Evolutionary conservation across 805 yeast genomes (phyloP).

Genomic region (Barnettozyma populi): DNA sequence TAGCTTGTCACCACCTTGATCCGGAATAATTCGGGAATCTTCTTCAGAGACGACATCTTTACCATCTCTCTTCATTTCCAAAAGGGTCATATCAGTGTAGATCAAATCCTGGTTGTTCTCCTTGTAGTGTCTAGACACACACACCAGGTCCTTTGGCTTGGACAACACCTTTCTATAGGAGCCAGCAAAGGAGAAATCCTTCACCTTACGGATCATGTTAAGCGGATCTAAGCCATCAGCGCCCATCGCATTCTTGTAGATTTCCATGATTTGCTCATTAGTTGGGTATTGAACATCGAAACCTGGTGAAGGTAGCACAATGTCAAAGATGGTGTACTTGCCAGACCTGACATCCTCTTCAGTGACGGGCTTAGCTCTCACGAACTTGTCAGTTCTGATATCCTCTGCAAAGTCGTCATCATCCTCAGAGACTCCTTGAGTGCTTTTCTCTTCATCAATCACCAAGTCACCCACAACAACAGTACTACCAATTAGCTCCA

Average conservation of each 20-base stretch:
- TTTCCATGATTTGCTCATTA: conserved; percentile 50
- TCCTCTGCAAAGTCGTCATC: conserved; percentile 69
- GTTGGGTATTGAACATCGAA: conserved; percentile 84
- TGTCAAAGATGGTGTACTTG: conserved; percentile 65
- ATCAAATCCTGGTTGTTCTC: conserved; percentile 67
- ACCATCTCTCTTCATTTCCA: conserved; percentile 28
- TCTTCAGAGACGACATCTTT: conserved; percentile 12
- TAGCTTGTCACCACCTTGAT: conserved; percentile 34
- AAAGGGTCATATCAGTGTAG: conserved; percentile 67
- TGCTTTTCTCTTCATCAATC: conserved; percentile 28
- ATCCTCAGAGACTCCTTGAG: conserved; percentile 7
- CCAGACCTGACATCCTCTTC: conserved; percentile 60
- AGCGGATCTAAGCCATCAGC: conserved; percentile 79
- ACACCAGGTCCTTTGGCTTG: conserved; percentile 60
- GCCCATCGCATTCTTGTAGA: conserved; percentile 69
- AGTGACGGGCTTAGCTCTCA: conserved; percentile 71
- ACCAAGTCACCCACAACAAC: conserved; percentile 83
- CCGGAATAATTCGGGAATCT: not conserved
- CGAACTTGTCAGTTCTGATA: conserved; percentile 47
- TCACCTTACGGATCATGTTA: conserved; percentile 75
- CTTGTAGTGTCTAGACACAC: conserved; percentile 54
- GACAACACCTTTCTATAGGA: conserved; percentile 73
- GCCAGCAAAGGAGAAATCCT: conserved; percentile 90
- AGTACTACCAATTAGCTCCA: conserved; percentile 60
- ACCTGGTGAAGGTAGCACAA: conserved; percentile 96